Base-by-base conservation (phyloP, 164 flowering plant species). In the Platanus orientalis region DNA sequence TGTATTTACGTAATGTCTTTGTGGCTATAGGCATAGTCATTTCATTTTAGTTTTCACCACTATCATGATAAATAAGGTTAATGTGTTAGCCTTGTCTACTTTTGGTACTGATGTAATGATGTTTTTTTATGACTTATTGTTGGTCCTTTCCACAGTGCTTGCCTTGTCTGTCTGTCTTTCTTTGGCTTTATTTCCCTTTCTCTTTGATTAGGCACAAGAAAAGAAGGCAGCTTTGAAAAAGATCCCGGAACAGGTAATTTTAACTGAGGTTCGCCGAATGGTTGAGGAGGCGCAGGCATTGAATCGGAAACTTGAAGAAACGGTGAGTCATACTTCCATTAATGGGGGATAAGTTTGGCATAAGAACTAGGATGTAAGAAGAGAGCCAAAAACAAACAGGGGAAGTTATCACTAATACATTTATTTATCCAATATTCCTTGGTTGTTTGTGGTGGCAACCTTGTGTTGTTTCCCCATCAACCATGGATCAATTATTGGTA, bases 231-330 rank as follows among this genome's bases (percentile, higher is more conserved):
- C 84, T 26, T 39, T 86, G 56, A 86, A 75, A 54, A 87, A 61
- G 76, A 68, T 85, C 20, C 96, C 98, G 34, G 97, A 94, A 67
- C 83, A 84, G 73, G 66, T 68, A 51, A 81, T 94, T 54, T 61
- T 94, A 47, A 44, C 80, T 1, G 96, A 94, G 76, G 88, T 94
- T 56, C 92, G 97, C 20, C 80, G 76, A n/a, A 86, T 88, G 97
- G 98, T 94, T 52, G 92, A 87, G 73, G 93, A 87, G 67, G 91
- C 90, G 98, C 90, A 88, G 52, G 48, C 67, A 44, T 64, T 88
- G 47, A 88, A 92, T 63, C 78, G 67, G 63, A 76, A 71, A 71
- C 75, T 89, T 23, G 98, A 89, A 47, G 87, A 88, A 69, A 86
- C 92, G 0, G 96, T 87, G 65, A 79, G 89, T 70, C 39, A 14